Conservation (phyloP, 192 early-diverging fungal species). For the Podila epigama region DNA sequence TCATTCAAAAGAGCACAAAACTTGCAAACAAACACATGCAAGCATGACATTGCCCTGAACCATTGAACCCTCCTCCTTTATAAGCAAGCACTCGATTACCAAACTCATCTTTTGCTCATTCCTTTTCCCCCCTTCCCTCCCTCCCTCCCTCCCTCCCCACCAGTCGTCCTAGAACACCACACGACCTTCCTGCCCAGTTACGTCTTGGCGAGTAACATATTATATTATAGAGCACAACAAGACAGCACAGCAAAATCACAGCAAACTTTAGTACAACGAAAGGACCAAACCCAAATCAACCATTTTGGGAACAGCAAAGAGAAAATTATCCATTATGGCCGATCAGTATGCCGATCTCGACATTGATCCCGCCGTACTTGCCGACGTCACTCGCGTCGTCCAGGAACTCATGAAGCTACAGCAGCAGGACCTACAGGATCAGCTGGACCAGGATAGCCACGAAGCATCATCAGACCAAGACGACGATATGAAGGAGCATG, state of each 20-base stretch:
- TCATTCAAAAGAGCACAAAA: too few relatives aligned
- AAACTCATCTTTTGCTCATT: background rate
- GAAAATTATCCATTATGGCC: constrained; percentile 2
- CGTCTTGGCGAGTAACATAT: too few relatives aligned
- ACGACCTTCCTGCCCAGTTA: too few relatives aligned
- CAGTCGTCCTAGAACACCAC: too few relatives aligned
- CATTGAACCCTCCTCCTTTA: too few relatives aligned
- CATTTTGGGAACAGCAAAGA: background rate
- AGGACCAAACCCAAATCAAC: background rate
- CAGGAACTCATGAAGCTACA: constrained; percentile 41
- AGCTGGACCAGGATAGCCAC: background rate
- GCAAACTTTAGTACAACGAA: too few relatives aligned
- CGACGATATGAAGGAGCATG: background rate
- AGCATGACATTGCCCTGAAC: too few relatives aligned
- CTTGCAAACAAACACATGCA: too few relatives aligned
- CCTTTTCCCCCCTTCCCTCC: background rate
- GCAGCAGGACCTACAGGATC: constrained; percentile 1
- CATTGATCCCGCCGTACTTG: constrained; percentile 39
- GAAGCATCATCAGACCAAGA: background rate
- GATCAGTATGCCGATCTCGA: constrained; percentile 10
- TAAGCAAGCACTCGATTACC: too few relatives aligned
- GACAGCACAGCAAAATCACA: too few relatives aligned
- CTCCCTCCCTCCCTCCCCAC: background rate
- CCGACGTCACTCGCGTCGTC: constrained; percentile 42
- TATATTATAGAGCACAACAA: too few relatives aligned